Evolutionary conservation across 345 rosid species (phyloP).

Genomic region (Mangifera indica): DNA sequence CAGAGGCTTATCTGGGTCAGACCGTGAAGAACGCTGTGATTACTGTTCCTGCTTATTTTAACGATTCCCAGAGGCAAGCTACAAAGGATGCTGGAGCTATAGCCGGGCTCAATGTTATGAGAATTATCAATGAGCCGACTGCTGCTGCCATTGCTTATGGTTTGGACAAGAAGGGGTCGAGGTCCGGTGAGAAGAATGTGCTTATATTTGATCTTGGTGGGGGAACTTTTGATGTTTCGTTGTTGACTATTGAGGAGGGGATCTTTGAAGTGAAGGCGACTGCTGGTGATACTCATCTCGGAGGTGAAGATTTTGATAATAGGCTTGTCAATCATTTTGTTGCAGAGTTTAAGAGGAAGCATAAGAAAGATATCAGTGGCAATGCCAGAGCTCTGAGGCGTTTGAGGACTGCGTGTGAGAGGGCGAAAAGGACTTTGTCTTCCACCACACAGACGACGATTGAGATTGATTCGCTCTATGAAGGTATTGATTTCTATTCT

Average conservation of each 20-base stretch:
- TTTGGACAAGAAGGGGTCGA: conserved; percentile 33
- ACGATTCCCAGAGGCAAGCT: conserved; percentile 54
- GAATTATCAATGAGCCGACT: conserved; percentile 37
- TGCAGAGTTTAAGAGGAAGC: conserved; percentile 26
- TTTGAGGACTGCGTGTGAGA: conserved; percentile 37
- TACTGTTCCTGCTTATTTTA: conserved; percentile 44
- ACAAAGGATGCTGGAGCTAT: conserved; percentile 54
- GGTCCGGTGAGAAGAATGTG: conserved; percentile 31
- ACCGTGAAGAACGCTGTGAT: conserved; percentile 30
- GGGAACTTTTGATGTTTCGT: conserved; percentile 38
- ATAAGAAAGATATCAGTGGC: conserved; percentile 32
- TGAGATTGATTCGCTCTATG: conserved; percentile 34
- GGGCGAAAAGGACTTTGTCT: conserved; percentile 35
- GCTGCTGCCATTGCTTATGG: conserved; percentile 39
- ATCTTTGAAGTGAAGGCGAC: conserved; percentile 44
- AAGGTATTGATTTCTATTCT: conserved; percentile 36
- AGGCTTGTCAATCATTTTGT: conserved; percentile 35
- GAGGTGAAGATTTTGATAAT: conserved; percentile 37
- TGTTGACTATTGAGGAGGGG: conserved; percentile 40
- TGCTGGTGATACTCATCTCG: conserved; percentile 37
- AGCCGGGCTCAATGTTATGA: conserved; percentile 37
- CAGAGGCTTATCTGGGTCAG: conserved; percentile 21
- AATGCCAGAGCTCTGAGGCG: conserved; percentile 34
- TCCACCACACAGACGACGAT: conserved; percentile 36
- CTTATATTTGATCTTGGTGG: conserved; percentile 39